Base-by-base conservation (phyloP, 192 early-diverging fungal genomes). In the Chytriomyces confervae region DNA sequence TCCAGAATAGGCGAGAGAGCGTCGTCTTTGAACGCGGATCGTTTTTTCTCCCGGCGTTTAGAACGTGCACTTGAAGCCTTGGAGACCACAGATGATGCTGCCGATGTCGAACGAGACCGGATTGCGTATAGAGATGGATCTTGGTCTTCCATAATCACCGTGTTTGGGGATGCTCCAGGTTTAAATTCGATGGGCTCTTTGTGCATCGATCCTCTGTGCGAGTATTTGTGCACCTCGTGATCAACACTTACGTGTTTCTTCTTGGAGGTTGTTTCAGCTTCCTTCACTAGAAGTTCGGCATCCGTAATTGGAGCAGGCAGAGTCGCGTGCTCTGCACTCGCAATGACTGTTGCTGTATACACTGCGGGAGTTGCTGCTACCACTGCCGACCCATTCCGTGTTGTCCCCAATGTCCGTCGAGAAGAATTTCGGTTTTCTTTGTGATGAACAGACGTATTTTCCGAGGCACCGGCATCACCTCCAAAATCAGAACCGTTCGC, bases 61-160 rank as follows among this genome's bases (percentile, higher is more conserved):
- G 64, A 48, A 9, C 74, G 23, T 10, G 74, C 72, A 63, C 69
- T 70, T 16, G 69, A 70, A 57, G 36, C 20, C 47, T 64, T 66
- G 16, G 61, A 66, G 13, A 51, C 11, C 18, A 20, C 51, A 23
- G 61, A 66, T 48, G 74, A 76, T n/a, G 64, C 62, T 1, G 74
- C 64, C 1, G 74, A 76, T 11, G 63, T 29, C 9, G 62, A 27
- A 16, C 74, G 61, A 16, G 74, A 76, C 13, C 49, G 61, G 20
- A 76, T 76, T 7, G 47, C 1, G 36, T 76, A 76, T 2, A 76
- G 63, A 7, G 62, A 64, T n/a, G 74, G 74, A 44, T 76, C 74
- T 50, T 76, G 20, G 23, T 76, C 74, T 10, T 18, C 13, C 16
- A 64, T 66, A 16, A 76, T 66, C 24, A 76, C 66, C 7, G 63